Conservation (phyloP, 306 rosid species). For the Fragaria vesca region DNA sequence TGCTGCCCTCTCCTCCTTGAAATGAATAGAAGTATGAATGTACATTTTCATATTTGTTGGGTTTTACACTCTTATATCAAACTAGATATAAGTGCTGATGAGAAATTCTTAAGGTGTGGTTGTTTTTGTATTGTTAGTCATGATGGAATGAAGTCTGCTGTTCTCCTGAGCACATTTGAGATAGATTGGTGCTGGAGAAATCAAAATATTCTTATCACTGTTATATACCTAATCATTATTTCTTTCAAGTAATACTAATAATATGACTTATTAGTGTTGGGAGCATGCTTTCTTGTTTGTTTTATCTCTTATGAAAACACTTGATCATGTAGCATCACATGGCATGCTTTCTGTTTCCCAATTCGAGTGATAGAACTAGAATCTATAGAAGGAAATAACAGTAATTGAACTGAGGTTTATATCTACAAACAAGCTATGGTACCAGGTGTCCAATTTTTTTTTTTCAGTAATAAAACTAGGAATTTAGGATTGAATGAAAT, state of each 20-base stretch:
- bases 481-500: not conserved
- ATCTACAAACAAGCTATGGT: not conserved
- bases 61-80: not conserved
- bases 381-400: not conserved
- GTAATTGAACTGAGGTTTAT: not conserved
- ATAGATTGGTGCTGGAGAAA: not conserved
- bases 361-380: not conserved
- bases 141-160: not conserved
- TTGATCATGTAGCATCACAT: not conserved
- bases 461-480: not conserved
- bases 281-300: not conserved
- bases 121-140: not conserved
- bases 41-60: not conserved
- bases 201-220: not conserved
- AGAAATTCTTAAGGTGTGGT: not conserved
- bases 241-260: not conserved
- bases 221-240: not conserved
- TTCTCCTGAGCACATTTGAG: not conserved
- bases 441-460: not conserved
- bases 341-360: not conserved
- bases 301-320: not conserved
- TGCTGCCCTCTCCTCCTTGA: not conserved
- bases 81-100: not conserved
- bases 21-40: not conserved
- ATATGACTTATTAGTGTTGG: not conserved